phyloP scores from a whole-genome alignment of 1,139 yeast genomes.

The Nadsonia commutata region DNA sequence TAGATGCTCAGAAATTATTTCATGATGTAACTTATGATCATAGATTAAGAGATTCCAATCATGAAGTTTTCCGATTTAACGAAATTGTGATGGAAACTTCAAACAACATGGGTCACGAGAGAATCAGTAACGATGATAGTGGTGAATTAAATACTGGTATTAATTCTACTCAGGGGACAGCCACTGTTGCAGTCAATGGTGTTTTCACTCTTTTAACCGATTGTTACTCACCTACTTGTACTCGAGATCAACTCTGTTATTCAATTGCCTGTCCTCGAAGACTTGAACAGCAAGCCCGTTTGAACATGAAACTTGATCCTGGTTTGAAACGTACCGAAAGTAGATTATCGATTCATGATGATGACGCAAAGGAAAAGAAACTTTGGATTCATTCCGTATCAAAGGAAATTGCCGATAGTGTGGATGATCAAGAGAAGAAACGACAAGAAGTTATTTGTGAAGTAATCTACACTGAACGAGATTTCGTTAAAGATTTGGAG shows the following conservation, averaged over 20 bases:
- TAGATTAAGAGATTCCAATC: slow-evolving; percentile 70
- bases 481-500: slow-evolving; percentile 88
- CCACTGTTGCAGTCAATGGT: slow-evolving; percentile 50
- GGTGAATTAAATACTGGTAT: slow-evolving; percentile 6
- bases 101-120: background rate
- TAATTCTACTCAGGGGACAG: slow-evolving; percentile 5
- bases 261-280: slow-evolving; percentile 97
- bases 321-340: slow-evolving; percentile 77
- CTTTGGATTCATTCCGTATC: slow-evolving; percentile 94
- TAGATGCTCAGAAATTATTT: slow-evolving; percentile 88
- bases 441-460: slow-evolving; percentile 94
- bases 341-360: slow-evolving; percentile 57
- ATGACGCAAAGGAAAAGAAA: slow-evolving; percentile 70
- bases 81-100: slow-evolving; percentile 28
- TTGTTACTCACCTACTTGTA: slow-evolving; percentile 94
- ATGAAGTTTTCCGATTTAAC: slow-evolving; percentile 79
- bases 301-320: slow-evolving; percentile 79
- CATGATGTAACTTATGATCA: slow-evolving; percentile 96
- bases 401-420: slow-evolving; percentile 56
- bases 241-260: slow-evolving; percentile 75
- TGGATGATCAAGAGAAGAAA: slow-evolving; percentile 76
- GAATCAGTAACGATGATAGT: background rate
- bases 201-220: slow-evolving; percentile 86
- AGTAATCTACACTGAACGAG: slow-evolving; percentile 85
- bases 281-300: slow-evolving; percentile 86